These are phyloP conservation scores for Hippophae tibetana DNA, from an alignment of 306 rosid genomes.

Conservation along the genomic window DNA sequence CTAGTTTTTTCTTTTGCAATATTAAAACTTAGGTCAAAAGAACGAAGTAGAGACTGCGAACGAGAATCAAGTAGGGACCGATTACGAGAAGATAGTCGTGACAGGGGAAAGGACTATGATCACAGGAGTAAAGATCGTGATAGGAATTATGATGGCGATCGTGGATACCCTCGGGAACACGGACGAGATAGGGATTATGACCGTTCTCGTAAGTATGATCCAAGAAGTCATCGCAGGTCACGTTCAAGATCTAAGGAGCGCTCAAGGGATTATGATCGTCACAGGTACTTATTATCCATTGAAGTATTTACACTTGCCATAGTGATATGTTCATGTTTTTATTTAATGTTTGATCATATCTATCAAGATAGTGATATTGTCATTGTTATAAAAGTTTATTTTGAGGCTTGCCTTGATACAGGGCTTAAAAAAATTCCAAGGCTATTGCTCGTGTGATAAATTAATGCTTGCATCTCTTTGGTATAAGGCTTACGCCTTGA, in stretches of 20 bases:
- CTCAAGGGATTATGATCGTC: constrained; percentile 83
- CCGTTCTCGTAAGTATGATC: constrained; percentile 55
- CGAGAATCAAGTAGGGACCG: constrained; percentile 71
- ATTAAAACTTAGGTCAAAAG: constrained; percentile 48
- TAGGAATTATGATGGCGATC: constrained; percentile 76
- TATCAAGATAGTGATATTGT: not conserved
- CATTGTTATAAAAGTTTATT: too few relatives aligned
- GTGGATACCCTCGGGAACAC: constrained; percentile 40
- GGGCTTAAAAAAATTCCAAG: too few relatives aligned
- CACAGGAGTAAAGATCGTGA: constrained; percentile 84
- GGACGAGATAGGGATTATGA: constrained; percentile 67
- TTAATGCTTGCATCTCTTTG: too few relatives aligned
- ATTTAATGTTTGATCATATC: not conserved
- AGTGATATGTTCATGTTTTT: not conserved
- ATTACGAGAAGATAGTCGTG: constrained; percentile 62
- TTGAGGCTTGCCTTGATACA: too few relatives aligned
- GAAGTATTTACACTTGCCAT: not conserved
- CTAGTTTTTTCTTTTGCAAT: not conserved
- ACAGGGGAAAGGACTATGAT: constrained; percentile 62
- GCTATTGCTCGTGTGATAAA: too few relatives aligned
- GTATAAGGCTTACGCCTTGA: too few relatives aligned
- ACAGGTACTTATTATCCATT: constrained; percentile 42
- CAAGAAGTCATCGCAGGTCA: constrained; percentile 70
- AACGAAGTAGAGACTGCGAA: constrained; percentile 69
- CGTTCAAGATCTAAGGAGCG: constrained; percentile 76